Base-by-base conservation (phyloP, 148 eudicot species). In the Amaranthus palmeri region DNA sequence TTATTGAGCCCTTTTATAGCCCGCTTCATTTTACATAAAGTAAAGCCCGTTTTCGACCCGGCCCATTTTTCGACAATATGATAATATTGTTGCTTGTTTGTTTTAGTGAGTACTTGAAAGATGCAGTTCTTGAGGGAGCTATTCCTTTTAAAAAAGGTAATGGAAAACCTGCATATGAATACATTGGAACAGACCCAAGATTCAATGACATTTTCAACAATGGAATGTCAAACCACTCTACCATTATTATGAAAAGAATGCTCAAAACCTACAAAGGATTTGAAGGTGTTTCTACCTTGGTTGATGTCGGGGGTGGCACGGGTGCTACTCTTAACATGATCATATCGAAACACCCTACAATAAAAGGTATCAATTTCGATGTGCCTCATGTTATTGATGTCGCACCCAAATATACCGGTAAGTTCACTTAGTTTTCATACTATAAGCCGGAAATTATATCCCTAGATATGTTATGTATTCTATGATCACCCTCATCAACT, bases 271-370 rank as follows among this genome's bases (percentile, higher is more conserved):
- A 76, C 11, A 15, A 61, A 8, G 80, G 74, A 59, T 72, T 80
- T 43, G 74, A 76, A 5, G 77, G 74, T 7, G 4, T 72, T 10
- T 72, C 74, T 9, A 52, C 66, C 14, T 49, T 80, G 60, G 80
- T 80, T 44, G 83, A 80, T 63, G 83, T 80, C 9, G 80, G 80
- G 12, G 83, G 83, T 6, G 80, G 74, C 4, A 68, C 68, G 36
- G 80, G 80, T 4, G 69, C 72, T 3, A 67, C 70, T 4, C 83
- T 80, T 55, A 51, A 61, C n/a, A 62, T 63, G 72, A 80, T 80
- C 9, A 13, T 63, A 10, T 18, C 69, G 3, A 63, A 76, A 36
- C 64, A 76, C 67, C 83, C 80, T 3, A 41, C 25, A 15, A 69
- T 80, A 3, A 72, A 64, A 51, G 83, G 77, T 10, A 68, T 76